Conservation (phyloP, 2,329 filamentous ascomycete genomes). For the Huntiella decipiens region DNA sequence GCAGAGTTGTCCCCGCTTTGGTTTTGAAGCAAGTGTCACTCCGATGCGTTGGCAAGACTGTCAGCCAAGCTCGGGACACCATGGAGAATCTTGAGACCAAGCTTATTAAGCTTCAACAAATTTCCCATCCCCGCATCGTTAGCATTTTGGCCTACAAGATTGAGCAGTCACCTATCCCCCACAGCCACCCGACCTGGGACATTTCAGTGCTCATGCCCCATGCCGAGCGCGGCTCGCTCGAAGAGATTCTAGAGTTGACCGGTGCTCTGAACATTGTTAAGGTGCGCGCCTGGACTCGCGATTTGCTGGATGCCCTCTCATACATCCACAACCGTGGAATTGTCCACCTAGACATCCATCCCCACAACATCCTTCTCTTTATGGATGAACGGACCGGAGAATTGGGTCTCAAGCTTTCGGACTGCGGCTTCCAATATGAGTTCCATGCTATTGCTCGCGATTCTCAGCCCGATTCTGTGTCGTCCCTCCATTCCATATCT, state of each 20-base stretch:
- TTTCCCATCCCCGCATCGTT: conserved; percentile 54
- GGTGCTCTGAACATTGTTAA: conserved; percentile 55
- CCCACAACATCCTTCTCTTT: conserved; percentile 61
- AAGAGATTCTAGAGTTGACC: conserved; percentile 63
- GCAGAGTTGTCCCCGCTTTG: conserved; percentile 40
- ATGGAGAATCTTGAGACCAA: conserved; percentile 62
- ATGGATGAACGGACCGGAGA: conserved; percentile 44
- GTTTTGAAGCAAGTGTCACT: conserved; percentile 55
- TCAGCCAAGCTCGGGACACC: conserved; percentile 50
- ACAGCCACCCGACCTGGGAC: conserved; percentile 36
- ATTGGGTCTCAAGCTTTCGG: conserved; percentile 54
- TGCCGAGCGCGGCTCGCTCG: conserved; percentile 64
- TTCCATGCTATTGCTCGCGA: conserved; percentile 42
- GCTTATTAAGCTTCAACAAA: conserved; percentile 44
- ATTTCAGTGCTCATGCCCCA: conserved; percentile 58
- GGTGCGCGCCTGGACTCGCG: conserved; percentile 76
- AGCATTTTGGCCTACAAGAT: conserved; percentile 73
- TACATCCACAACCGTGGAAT: conserved; percentile 74
- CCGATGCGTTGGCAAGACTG: conserved; percentile 35
- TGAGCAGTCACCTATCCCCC: conserved; percentile 29
- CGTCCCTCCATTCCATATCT: conserved; percentile 42
- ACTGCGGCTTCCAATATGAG: conserved; percentile 51
- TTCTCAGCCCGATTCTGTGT: conserved; percentile 31
- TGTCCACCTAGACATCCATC: conserved; percentile 66
- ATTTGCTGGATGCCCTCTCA: conserved; percentile 72